Base-by-base conservation (phyloP, 2,329 filamentous ascomycete species). In the Fusarium protoensiforme region DNA sequence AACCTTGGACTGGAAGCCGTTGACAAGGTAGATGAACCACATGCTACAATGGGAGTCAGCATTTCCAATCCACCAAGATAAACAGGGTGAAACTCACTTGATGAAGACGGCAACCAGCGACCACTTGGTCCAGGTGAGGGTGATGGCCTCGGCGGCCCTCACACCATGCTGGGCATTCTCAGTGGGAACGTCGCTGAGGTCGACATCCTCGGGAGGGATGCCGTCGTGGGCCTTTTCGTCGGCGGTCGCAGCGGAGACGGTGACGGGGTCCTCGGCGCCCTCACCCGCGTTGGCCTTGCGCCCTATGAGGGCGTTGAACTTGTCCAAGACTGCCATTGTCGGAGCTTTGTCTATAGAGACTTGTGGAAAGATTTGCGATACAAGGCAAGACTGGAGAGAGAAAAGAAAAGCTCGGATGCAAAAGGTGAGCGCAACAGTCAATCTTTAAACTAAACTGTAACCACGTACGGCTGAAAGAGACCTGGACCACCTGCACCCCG, bases 21-120 rank as follows among this genome's bases (percentile, higher is more conserved):
- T 87, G 76, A 86, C 83, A 46, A 89, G 84, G 77, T 86, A 86
- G 54, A 89, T 81, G 4, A 87, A 70, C 78, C 84, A 89, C 68
- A 89, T 81, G 13, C 79, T 81, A 36, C 18, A 39, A 57, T 7
- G 13, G 8, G n/a, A 6, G 43, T 58, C 53, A 31, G 31, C 53
- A 51, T 71, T 43, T 64, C 60, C 48, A 11, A 29, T 33, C 35
- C 13, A 53, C n/a, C 7, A 41, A 24, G 14, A 29, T 18, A 38
- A 20, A 10, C 18, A 41, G 10, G 27, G 8, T 7, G 20, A 36
- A 24, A 76, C 79, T 7, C 74, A 84, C 82, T 78, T 72, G 64
- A 79, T 33, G 11, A 85, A 85, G 20, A 77, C 69, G 8, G 66
- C 64, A n/a, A 70, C 64, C 11, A 87, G 79, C 41, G 81, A 79